A percentile compares a stretch with the other conserved stretches of the same genome.
phyloP scores from a whole-genome alignment of 192 early-diverging fungal species.

The Helicostylum pulchrum region DNA sequence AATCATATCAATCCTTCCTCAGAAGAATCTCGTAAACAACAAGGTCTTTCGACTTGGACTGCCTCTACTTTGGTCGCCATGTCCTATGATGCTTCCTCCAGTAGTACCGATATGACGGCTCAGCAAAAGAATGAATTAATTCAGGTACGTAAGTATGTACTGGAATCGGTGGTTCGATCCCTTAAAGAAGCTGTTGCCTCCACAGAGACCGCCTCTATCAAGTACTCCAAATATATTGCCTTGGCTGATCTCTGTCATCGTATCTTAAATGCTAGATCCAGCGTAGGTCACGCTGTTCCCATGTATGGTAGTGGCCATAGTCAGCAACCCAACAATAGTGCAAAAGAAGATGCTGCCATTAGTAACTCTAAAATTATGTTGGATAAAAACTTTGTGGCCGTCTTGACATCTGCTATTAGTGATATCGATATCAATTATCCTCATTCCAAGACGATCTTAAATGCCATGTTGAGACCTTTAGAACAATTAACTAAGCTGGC shows the following conservation, averaged over 20 bases:
- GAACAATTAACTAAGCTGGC: conserved; percentile 88
- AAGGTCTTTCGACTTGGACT: conserved; percentile 65
- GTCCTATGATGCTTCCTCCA: conserved; percentile 41
- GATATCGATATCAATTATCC: conserved; percentile 94
- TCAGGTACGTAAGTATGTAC: conserved; percentile 60
- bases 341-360: conserved; percentile 55
- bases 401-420: conserved; percentile 74
- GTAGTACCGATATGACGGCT: conserved; percentile 45
- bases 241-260: conserved; percentile 66
- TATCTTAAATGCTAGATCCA: conserved; percentile 57
- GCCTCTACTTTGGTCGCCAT: conserved; percentile 61
- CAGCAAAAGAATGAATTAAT: conserved; percentile 52
- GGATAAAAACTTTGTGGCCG: conserved; percentile 80
- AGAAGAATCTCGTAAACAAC: conserved; percentile 52
- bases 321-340: conserved; percentile 11
- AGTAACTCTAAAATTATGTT: conserved; percentile 78
- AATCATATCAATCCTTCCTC: conserved; percentile 39
- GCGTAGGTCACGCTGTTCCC: not conserved
- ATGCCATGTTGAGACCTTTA: conserved; percentile 79
- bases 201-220: conserved; percentile 45
- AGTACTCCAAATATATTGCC: conserved; percentile 67
- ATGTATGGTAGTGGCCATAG: not conserved
- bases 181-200: conserved; percentile 62
- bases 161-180: conserved; percentile 61
- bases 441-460: conserved; percentile 68